Conservation (phyloP, 345 rosid species). For the Noccaea caerulescens region DNA sequence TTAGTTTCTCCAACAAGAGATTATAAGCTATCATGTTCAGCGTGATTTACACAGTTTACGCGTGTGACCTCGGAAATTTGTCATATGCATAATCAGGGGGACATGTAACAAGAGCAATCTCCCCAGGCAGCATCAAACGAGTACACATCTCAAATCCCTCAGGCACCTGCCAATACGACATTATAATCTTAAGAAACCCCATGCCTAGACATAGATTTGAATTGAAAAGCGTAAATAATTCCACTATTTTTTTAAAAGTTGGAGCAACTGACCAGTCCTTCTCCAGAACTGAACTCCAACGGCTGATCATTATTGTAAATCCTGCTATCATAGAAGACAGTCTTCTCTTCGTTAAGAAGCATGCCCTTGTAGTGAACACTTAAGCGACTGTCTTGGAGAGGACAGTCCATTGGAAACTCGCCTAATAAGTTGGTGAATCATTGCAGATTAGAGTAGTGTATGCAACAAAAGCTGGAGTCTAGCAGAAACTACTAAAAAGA, state of each 20-base stretch:
- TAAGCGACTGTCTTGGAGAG: constrained; percentile 86
- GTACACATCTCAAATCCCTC: constrained; percentile 99
- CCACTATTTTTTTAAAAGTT: neutral
- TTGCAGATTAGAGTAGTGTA: constrained; percentile 35
- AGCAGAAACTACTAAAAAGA: constrained; percentile 16
- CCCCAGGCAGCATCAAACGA: constrained; percentile 95
- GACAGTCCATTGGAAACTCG: constrained; percentile 99
- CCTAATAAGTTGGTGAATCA: constrained; percentile 51
- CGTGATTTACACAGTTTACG: constrained; percentile 23
- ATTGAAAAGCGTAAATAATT: neutral
- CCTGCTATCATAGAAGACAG: constrained; percentile 76
- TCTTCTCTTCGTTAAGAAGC: constrained; percentile 83
- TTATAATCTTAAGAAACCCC: neutral
- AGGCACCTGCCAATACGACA: constrained; percentile 63
- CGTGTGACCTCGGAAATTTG: constrained; percentile 85
- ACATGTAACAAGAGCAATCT: constrained; percentile 85
- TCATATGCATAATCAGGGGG: constrained; percentile 99
- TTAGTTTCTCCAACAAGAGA: neutral
- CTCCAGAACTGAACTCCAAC: constrained; percentile 92
- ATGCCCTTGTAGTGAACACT: constrained; percentile 86
- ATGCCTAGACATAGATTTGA: neutral
- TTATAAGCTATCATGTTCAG: constrained; percentile 18
- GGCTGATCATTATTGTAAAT: constrained; percentile 77
- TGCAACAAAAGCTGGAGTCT: constrained; percentile 11
- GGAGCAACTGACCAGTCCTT: constrained; percentile 76